These are phyloP conservation scores for Sicyos baderoa DNA, from an alignment of 306 rosid species.

Conservation along the genomic window DNA sequence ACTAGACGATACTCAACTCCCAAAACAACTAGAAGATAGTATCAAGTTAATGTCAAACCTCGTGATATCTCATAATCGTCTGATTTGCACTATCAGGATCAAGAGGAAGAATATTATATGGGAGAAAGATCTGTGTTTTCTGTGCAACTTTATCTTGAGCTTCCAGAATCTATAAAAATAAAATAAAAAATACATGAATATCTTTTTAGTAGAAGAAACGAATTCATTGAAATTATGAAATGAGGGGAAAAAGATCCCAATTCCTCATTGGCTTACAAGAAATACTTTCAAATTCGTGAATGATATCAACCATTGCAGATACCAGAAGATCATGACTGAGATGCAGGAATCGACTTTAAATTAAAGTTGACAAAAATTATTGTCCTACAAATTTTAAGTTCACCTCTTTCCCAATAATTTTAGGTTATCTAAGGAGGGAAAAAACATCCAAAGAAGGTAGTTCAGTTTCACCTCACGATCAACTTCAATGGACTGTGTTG, in stretches of 20 bases:
- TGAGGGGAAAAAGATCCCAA: too few relatives aligned
- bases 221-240: too few relatives aligned
- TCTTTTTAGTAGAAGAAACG: too few relatives aligned
- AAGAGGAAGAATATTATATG: constrained; percentile 96
- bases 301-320: constrained; percentile 17
- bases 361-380: background rate
- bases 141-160: constrained; percentile 92
- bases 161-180: constrained; percentile 63
- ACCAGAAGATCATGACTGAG: constrained; percentile 10
- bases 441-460: constrained; percentile 5
- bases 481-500: constrained; percentile 93
- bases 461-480: constrained; percentile 67
- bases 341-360: background rate
- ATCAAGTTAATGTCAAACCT: constrained; percentile 40
- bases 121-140: constrained; percentile 84
- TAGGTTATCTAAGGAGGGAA: background rate
- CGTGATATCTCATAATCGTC: constrained; percentile 89
- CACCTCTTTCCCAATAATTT: constrained; percentile 5
- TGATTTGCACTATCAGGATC: constrained; percentile 96
- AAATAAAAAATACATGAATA: too few relatives aligned
- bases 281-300: background rate
- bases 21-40: background rate
- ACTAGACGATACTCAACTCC: background rate
- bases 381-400: background rate
- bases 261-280: too few relatives aligned